phyloP scores from a whole-genome alignment of 2,329 filamentous ascomycete species.

The Lizonia empirigonia region DNA sequence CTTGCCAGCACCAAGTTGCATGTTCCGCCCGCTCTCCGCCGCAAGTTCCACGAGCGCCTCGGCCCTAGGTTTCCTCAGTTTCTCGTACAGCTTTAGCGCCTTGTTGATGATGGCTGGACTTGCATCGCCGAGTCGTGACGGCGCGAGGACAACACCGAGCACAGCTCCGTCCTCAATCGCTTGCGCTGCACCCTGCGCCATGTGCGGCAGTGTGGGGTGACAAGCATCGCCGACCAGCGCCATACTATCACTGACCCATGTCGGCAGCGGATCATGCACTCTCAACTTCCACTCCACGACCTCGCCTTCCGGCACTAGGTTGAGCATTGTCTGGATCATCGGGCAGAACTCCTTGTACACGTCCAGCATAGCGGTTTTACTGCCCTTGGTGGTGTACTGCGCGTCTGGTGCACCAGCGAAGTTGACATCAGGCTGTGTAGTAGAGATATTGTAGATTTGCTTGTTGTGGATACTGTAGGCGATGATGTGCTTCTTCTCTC shows the following conservation, averaged over 20 bases:
- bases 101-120: conserved; percentile 55
- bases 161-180: conserved; percentile 69
- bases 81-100: conserved; percentile 62
- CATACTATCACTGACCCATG: conserved; percentile 62
- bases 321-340: conserved; percentile 64
- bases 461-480: conserved; percentile 75
- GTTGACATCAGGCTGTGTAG: conserved; percentile 65
- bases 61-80: conserved; percentile 61
- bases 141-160: conserved; percentile 57
- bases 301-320: conserved; percentile 67
- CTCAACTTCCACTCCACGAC: conserved; percentile 71
- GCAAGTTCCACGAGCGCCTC: conserved; percentile 63
- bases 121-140: conserved; percentile 54
- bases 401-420: conserved; percentile 62
- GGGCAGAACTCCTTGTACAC: conserved; percentile 67
- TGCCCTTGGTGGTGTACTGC: conserved; percentile 68
- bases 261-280: conserved; percentile 65
- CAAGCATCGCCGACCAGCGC: conserved; percentile 65
- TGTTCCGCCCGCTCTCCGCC: conserved; percentile 57
- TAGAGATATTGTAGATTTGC: conserved; percentile 70
- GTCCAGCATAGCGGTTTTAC: conserved; percentile 64
- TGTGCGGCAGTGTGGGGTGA: conserved; percentile 67
- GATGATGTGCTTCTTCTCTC: conserved; percentile 75
- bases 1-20: conserved; percentile 64
- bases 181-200: conserved; percentile 68